A percentile compares a stretch with the other conserved stretches of the same genome.
Conservation (phyloP, 2,329 filamentous ascomycete genomes). For the Claviceps humidiphila region DNA sequence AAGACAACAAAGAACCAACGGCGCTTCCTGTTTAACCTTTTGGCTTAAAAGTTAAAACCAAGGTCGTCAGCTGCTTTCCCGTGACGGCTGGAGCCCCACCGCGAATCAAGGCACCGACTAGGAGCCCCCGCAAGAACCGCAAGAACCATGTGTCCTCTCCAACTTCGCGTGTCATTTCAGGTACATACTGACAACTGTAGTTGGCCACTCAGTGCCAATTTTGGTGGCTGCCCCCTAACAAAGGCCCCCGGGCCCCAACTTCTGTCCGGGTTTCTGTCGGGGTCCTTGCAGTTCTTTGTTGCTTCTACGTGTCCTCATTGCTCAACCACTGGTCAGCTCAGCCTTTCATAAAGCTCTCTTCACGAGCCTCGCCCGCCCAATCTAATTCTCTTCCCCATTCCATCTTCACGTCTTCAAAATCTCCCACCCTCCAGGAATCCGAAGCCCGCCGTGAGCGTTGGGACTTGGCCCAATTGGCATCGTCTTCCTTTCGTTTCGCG, state of each 20-base stretch:
- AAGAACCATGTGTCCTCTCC: not conserved
- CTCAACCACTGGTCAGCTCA: constrained; percentile 8
- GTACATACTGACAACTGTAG: not conserved
- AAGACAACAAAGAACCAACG: too few relatives aligned
- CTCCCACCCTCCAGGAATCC: constrained; percentile 14
- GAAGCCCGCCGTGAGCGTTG: constrained; percentile 15
- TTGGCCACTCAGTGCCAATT: not conserved
- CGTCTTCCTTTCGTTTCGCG: constrained; percentile 11
- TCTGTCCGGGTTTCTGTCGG: not conserved
- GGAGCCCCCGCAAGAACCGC: not conserved
- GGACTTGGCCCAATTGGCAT: constrained; percentile 9
- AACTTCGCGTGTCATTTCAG: not conserved
- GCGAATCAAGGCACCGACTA: not conserved
- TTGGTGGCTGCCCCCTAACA: not conserved
- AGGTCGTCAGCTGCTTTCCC: too few relatives aligned
- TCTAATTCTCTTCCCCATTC: constrained; percentile 9
- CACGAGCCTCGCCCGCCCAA: constrained; percentile 8
- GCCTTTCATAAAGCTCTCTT: constrained; percentile 2
- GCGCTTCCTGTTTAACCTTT: too few relatives aligned
- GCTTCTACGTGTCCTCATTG: constrained; percentile 9
- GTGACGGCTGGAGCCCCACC: not conserved
- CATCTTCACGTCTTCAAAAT: constrained; percentile 7
- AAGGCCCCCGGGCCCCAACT: too few relatives aligned
- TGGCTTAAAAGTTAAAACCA: too few relatives aligned
- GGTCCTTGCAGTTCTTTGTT: not conserved